Evolutionary conservation across 2,329 filamentous ascomycete species (phyloP), one percentile per base, ranked within the genome.

Genomic region (Phyllosticta citriasiana): DNA sequence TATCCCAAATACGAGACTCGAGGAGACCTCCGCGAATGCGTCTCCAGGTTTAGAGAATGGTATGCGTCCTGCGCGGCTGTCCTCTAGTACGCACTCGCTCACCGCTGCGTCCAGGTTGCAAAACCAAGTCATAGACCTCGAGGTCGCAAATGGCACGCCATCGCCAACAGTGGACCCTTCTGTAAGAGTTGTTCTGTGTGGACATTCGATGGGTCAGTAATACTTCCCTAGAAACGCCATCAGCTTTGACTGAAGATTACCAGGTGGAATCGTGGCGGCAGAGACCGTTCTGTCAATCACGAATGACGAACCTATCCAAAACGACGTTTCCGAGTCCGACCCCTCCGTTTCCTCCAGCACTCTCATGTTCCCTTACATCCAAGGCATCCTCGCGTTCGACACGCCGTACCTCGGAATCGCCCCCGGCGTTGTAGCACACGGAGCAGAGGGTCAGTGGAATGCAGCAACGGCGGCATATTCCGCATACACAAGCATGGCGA

Each of bases 341-440:
- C 66, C 67, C 8, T 71, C 72, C 19, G 71, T 72, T 26, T 64
- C 67, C 1, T 68, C 72, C 9, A 76, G 84, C 63, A 87, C 82
- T 68, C 84, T 96, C 72, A 93, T 97, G 88, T 97, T 97, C 72
- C 93, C 93, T 1, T 93, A 91, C 73, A 85, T 97, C 65, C 88
- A 93, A 74, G 93, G 89, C 66, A 84, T 97, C 26, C 82, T 97
- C 55, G 90, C 92, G 57, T 96, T 97, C 72, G 93, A 97, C 75
- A 99, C 94, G 0, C 94, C 94, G 0, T 99, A 89, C 72, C 82
- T 94, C 1, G 88, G 89, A 62, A 91, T 92, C 65, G 84, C 87
- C 24, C 89, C 89, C 0, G 88, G 88, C 26, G 88, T 94, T 1
- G 86, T 94, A n/a, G 89, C 89, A 3, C 88, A 93, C 72, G 86